Conservation (phyloP, 2,329 filamentous ascomycete species). For the Botrytis paeoniae region DNA sequence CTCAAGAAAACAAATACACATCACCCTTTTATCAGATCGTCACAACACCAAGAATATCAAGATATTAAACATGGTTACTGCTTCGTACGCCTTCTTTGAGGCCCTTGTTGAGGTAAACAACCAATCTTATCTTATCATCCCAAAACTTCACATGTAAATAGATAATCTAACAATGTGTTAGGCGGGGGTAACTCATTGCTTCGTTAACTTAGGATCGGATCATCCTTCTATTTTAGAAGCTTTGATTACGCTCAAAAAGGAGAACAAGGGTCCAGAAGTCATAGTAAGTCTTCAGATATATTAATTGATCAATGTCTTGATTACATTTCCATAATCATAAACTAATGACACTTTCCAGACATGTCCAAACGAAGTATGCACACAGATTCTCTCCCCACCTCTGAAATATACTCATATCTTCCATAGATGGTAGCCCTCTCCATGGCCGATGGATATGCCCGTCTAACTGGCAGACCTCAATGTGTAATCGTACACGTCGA, state of each 20-base stretch:
- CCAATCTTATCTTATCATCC: neutral
- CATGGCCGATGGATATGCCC: conserved; percentile 73
- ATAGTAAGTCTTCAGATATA: conserved; percentile 36
- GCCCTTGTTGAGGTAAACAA: conserved; percentile 57
- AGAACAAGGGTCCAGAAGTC: conserved; percentile 60
- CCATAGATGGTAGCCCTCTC: conserved; percentile 68
- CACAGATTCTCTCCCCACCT: conserved; percentile 15
- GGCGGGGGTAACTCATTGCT: conserved; percentile 51
- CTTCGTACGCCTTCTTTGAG: conserved; percentile 66
- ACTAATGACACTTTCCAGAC: conserved; percentile 35
- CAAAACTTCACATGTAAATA: neutral
- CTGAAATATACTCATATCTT: conserved; percentile 21
- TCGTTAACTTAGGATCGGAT: conserved; percentile 59
- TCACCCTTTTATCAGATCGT: neutral
- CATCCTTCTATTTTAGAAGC: conserved; percentile 71
- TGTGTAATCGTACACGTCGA: conserved; percentile 67
- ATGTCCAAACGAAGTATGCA: conserved; percentile 63
- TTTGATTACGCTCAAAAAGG: conserved; percentile 68
- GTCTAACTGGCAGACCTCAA: conserved; percentile 63
- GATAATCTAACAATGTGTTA: conserved; percentile 11
- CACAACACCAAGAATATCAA: neutral
- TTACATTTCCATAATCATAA: neutral
- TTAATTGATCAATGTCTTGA: neutral
- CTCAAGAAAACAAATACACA: neutral
- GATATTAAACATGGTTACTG: conserved; percentile 21